Conservation (phyloP, 2,329 filamentous ascomycete species). For the Aspergillus arachidicola region DNA sequence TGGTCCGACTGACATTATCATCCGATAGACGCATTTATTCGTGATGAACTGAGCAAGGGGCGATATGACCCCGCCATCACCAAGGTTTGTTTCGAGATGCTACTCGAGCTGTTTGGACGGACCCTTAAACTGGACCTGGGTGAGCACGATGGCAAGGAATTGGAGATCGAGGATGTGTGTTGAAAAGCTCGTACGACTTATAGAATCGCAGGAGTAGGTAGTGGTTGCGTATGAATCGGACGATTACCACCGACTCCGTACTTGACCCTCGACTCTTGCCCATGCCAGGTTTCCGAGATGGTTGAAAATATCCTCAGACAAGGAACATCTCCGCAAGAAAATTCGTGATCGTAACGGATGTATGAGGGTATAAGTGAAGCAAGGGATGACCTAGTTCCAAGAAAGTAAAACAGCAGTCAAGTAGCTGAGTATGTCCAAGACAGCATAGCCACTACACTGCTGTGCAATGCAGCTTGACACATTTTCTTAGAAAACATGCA, state of each 20-base stretch:
- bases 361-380: neutral
- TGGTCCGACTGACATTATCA: slow-evolving; percentile 1
- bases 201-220: neutral
- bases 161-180: slow-evolving; percentile 73
- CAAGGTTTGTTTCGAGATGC: slow-evolving; percentile 87
- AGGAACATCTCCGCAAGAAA: neutral
- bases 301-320: neutral
- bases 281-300: neutral
- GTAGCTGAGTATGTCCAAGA: neutral
- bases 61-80: slow-evolving; percentile 85
- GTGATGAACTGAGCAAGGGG: slow-evolving; percentile 91
- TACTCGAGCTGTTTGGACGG: slow-evolving; percentile 81
- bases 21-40: slow-evolving; percentile 75
- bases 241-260: neutral
- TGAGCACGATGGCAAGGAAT: slow-evolving; percentile 60
- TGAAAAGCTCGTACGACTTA: slow-evolving; percentile 36
- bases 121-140: slow-evolving; percentile 80
- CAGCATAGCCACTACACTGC: neutral
- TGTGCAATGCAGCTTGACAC: neutral
- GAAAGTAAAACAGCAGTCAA: neutral
- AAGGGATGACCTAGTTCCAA: neutral
- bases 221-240: neutral
- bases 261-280: neutral
- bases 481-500: neutral
- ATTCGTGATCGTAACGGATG: neutral